phyloP scores from a whole-genome alignment of 768 basidiomycete species.

The Lactarius tabidus region DNA sequence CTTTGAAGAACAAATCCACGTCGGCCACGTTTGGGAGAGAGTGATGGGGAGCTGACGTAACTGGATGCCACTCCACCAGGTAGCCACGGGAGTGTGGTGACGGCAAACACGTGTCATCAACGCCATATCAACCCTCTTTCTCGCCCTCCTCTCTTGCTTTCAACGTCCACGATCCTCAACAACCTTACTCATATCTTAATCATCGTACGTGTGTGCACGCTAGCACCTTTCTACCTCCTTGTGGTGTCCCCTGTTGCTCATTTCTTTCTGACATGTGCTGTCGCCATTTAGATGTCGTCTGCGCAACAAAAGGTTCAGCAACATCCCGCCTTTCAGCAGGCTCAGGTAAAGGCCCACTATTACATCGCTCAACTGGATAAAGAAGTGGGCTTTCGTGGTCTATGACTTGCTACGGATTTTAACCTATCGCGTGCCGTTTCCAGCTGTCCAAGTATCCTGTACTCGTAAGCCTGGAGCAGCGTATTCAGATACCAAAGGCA shows the following conservation, averaged over 20 bases:
- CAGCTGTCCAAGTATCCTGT: conserved; percentile 85
- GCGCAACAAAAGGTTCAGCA: conserved; percentile 79
- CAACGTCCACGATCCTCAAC: conserved; percentile 23
- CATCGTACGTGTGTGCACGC: conserved; percentile 18
- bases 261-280: background rate
- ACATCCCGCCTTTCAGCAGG: conserved; percentile 84
- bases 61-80: conserved; percentile 29
- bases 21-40: background rate
- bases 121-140: conserved; percentile 34
- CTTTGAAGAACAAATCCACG: background rate
- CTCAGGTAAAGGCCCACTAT: conserved; percentile 74
- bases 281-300: conserved; percentile 53
- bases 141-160: conserved; percentile 24
- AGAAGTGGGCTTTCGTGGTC: conserved; percentile 59
- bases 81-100: conserved; percentile 11
- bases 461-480: conserved; percentile 78
- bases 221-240: background rate
- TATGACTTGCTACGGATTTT: background rate
- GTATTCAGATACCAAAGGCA: conserved; percentile 90
- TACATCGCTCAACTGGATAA: conserved; percentile 92
- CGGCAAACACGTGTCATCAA: conserved; percentile 66
- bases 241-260: background rate
- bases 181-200: background rate
- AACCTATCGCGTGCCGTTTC: conserved; percentile 1
- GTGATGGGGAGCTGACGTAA: conserved; percentile 40